Percentiles rank a stretch among this genome's conserved stretches.
Evolutionary conservation across 1,139 yeast species (phyloP).

Genomic region (Suhomyces wounanorum): DNA sequence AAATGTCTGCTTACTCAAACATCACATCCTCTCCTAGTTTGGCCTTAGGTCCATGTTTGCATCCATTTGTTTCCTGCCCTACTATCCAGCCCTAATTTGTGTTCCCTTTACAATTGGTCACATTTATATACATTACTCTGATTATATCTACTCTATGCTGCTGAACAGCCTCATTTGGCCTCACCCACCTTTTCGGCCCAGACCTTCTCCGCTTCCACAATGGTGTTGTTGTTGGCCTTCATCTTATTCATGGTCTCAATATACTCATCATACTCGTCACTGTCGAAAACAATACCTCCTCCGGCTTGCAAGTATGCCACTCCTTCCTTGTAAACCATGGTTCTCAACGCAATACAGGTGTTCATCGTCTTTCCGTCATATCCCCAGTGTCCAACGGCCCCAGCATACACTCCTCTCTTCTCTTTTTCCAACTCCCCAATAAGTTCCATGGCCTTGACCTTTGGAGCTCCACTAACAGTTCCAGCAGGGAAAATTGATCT

Average conservation of each 20-base stretch:
- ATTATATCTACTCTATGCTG: too few species aligned
- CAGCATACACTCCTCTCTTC: slow-evolving; percentile 95
- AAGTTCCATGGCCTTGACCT: slow-evolving; percentile 93
- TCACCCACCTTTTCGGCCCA: slow-evolving; percentile 59
- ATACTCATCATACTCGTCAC: slow-evolving; percentile 94
- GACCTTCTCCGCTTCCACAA: slow-evolving; percentile 83
- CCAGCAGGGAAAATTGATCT: slow-evolving; percentile 98
- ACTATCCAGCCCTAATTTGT: too few species aligned
- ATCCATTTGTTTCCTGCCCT: too few species aligned
- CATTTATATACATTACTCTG: too few species aligned
- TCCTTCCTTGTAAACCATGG: slow-evolving; percentile 93
- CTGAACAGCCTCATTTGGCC: neutral
- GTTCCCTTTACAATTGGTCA: too few species aligned
- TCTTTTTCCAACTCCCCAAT: slow-evolving; percentile 88
- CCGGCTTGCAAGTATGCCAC: slow-evolving; percentile 95
- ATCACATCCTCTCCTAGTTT: too few species aligned
- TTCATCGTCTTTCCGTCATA: slow-evolving; percentile 92
- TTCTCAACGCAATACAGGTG: slow-evolving; percentile 94
- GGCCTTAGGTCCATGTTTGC: too few species aligned
- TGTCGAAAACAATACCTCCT: slow-evolving; percentile 95
- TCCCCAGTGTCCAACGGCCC: slow-evolving; percentile 99
- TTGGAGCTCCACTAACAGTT: slow-evolving; percentile 97
- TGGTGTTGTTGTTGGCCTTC: slow-evolving; percentile 88
- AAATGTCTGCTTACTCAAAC: too few species aligned
- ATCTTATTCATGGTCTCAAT: slow-evolving; percentile 96